Percentiles rank a stretch among this genome's conserved stretches.
phyloP scores from a whole-genome alignment of 768 basidiomycete species.

The Kwoniella shandongensis region DNA sequence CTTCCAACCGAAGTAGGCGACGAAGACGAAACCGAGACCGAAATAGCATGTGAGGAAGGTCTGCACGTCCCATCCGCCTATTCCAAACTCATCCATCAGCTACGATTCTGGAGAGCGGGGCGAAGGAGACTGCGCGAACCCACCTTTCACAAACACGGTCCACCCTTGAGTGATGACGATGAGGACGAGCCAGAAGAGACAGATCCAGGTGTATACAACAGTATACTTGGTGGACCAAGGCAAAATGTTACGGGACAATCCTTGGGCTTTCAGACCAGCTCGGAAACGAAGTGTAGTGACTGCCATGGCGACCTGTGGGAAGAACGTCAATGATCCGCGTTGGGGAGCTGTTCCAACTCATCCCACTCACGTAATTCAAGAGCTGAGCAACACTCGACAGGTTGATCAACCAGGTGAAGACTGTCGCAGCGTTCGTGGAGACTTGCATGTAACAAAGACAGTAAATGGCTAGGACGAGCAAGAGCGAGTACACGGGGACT shows the following conservation, averaged over 20 bases:
- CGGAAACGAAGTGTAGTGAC: slow-evolving; percentile 9
- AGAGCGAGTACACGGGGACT: slow-evolving; percentile 8
- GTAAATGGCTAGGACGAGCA: background rate
- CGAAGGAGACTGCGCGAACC: background rate
- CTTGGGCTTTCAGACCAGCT: slow-evolving; percentile 10
- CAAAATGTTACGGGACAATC: slow-evolving; percentile 1
- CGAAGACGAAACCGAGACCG: slow-evolving; percentile 9
- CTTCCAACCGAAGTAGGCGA: slow-evolving; percentile 62
- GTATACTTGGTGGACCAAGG: slow-evolving; percentile 13
- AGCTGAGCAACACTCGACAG: slow-evolving; percentile 14
- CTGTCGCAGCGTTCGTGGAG: slow-evolving; percentile 9
- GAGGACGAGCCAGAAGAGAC: background rate
- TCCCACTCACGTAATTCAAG: slow-evolving; percentile 9
- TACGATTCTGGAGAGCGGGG: background rate
- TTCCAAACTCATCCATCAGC: background rate
- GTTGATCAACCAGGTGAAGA: slow-evolving; percentile 16
- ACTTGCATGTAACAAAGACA: slow-evolving; percentile 15
- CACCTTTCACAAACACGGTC: slow-evolving; percentile 1
- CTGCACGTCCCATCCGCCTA: slow-evolving; percentile 14
- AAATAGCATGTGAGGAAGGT: slow-evolving; percentile 14
- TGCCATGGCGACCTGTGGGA: slow-evolving; percentile 1
- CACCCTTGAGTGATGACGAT: slow-evolving; percentile 14
- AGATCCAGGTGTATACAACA: slow-evolving; percentile 6
- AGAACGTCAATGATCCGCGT: background rate
- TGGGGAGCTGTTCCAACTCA: background rate